phyloP scores from a whole-genome alignment of 768 basidiomycete species.

The Sporobolomyces roseus region DNA sequence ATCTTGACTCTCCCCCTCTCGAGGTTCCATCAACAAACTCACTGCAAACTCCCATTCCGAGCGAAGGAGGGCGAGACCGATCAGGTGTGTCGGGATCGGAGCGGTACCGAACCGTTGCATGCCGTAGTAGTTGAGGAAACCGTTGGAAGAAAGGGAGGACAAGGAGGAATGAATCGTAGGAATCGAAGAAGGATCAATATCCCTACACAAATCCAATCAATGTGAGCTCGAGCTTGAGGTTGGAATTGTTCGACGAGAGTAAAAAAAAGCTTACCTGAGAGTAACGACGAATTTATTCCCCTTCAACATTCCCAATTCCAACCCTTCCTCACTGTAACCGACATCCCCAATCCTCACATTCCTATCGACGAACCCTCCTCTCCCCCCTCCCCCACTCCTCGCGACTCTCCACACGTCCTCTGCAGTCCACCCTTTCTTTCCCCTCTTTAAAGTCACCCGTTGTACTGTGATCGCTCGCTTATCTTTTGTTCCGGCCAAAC shows the following conservation, averaged over 20 bases:
- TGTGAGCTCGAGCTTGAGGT: too few species aligned
- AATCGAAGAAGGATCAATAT: slow-evolving; percentile 71
- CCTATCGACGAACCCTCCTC: slow-evolving; percentile 62
- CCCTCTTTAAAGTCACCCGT: slow-evolving; percentile 73
- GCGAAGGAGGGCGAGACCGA: slow-evolving; percentile 81
- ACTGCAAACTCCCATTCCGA: slow-evolving; percentile 87
- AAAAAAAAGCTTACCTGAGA: slow-evolving; percentile 60
- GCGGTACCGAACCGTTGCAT: slow-evolving; percentile 99
- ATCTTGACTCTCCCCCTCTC: slow-evolving; percentile 80
- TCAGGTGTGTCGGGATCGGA: slow-evolving; percentile 87
- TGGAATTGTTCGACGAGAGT: slow-evolving; percentile 3
- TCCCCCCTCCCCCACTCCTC: slow-evolving; percentile 46
- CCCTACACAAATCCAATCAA: slow-evolving; percentile 54
- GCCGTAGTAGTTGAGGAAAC: slow-evolving; percentile 95
- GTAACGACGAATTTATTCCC: slow-evolving; percentile 96
- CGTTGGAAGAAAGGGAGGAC: slow-evolving; percentile 69
- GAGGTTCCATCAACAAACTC: slow-evolving; percentile 69
- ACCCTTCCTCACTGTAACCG: slow-evolving; percentile 70
- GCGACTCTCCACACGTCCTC: slow-evolving; percentile 68
- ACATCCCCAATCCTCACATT: slow-evolving; percentile 85
- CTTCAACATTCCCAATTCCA: slow-evolving; percentile 93
- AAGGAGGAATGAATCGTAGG: slow-evolving; percentile 71
- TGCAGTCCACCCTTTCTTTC: slow-evolving; percentile 63
- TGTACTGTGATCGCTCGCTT: slow-evolving; percentile 96
- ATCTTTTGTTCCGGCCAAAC: slow-evolving; percentile 94